Conservation (phyloP, 352 stramenopile species). For the Phytophthora europaea region DNA sequence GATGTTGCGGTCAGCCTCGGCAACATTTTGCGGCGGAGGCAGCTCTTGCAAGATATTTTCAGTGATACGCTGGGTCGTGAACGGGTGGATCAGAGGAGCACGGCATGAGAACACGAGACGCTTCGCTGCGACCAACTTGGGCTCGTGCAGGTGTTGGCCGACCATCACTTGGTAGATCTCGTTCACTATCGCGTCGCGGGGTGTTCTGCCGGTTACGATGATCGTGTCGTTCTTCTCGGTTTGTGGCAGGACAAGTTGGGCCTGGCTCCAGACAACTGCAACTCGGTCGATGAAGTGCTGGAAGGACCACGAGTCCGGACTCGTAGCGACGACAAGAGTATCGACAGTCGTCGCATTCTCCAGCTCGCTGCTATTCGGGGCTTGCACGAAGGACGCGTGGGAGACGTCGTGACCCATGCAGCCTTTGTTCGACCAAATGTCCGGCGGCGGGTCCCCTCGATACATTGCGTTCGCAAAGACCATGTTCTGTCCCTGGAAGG, state of each 20-base stretch:
- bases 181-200: slow-evolving; percentile 36
- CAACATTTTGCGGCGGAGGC: not conserved
- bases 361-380: slow-evolving; percentile 2
- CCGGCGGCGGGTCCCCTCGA: slow-evolving; percentile 28
- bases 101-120: slow-evolving; percentile 41
- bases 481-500: slow-evolving; percentile 38
- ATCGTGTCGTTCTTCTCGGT: slow-evolving; percentile 28
- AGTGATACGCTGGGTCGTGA: slow-evolving; percentile 38
- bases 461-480: slow-evolving; percentile 34
- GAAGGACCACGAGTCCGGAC: slow-evolving; percentile 43
- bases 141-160: slow-evolving; percentile 26
- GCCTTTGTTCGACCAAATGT: slow-evolving; percentile 32
- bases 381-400: slow-evolving; percentile 31
- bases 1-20: slow-evolving; percentile 26
- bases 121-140: slow-evolving; percentile 16
- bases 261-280: slow-evolving; percentile 41
- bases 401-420: slow-evolving; percentile 37
- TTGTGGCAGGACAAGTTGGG: slow-evolving; percentile 32
- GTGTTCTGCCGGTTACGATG: slow-evolving; percentile 24
- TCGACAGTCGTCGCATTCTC: slow-evolving; percentile 19
- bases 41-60: slow-evolving; percentile 36
- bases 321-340: slow-evolving; percentile 36
- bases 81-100: slow-evolving; percentile 39
- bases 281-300: slow-evolving; percentile 47
- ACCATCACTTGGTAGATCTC: slow-evolving; percentile 40